Percentiles rank a stretch among this genome's conserved stretches.
phyloP scores from a whole-genome alignment of 225 moss, liverwort and hornwort species.

The Pseudisothecium myosuroides region DNA sequence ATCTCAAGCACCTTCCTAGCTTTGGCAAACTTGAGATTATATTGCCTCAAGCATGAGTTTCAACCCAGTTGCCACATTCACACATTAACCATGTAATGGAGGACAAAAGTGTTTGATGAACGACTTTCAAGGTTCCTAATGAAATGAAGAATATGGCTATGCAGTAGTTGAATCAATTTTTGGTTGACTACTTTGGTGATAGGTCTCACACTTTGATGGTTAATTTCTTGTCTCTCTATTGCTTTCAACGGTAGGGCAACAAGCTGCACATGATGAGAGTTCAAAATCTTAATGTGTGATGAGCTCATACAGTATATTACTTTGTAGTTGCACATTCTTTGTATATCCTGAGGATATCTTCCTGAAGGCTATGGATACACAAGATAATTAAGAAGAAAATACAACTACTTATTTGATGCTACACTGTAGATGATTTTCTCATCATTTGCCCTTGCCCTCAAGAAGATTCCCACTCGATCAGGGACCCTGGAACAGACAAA shows the following conservation, averaged over 20 bases:
- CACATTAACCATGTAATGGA: not conserved
- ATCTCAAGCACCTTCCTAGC: conserved; percentile 34
- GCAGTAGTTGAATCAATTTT: not conserved
- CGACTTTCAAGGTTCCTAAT: no score
- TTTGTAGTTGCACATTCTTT: not conserved
- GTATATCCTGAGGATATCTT: not conserved
- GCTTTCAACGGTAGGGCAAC: not conserved
- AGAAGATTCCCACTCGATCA: not conserved
- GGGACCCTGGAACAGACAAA: not conserved
- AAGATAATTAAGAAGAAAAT: not conserved
- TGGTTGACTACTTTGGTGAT: not conserved
- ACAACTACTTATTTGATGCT: not conserved
- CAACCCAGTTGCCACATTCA: not conserved
- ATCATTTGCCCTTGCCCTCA: not conserved
- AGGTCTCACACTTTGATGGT: not conserved
- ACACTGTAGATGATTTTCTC: not conserved
- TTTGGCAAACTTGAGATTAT: conserved; percentile 5
- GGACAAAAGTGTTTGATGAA: not conserved
- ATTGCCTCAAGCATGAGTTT: not conserved
- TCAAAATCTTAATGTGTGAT: no score
- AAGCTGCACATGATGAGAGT: not conserved
- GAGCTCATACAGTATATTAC: no score
- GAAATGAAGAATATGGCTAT: not conserved
- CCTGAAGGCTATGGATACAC: not conserved
- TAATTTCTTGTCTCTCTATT: not conserved